Evolutionary conservation across 305 asterid species (phyloP), one percentile per base, ranked within the genome.

Genomic region (Monarda citriodora): DNA sequence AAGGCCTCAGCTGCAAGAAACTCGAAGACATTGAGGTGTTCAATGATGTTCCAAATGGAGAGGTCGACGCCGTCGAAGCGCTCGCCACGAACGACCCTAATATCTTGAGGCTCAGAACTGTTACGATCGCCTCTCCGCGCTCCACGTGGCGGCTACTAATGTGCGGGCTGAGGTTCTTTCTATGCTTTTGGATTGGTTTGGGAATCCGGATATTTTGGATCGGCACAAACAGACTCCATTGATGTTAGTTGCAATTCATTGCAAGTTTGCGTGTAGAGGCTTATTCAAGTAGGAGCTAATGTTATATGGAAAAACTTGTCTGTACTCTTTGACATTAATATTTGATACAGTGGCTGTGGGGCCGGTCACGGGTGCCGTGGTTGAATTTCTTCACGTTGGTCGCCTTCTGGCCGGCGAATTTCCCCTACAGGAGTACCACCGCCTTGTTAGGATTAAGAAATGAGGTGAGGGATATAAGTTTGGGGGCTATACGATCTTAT

Each of bases 151-250:
- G 36, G 95, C 97, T 51, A 78, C 87, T 45, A 78, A 80, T 66
- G 96, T 89, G 0, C 91, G 65, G 82, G 70, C 78, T 82, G 84
- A 85, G 89, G 97, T 91, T 62, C 85, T 91, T 2, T 78, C 83
- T 38, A 54, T 86, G 85, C 89, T 91, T 55, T 66, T 91, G 83
- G 84, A 86, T 75, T 83, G 86, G 63, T 77, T 73, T 41, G 79
- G 82, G 46, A 71, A 79, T 52, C 95, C 95, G 4, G 96, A 91
- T 75, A 64, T 84, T 15, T 64, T 86, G 71, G 83, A 88, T 81
- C 88, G 91, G 49, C 89, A 82, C 53, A 91, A 88, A 77, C 96
- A 91, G 96, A 86, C 98, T 40, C 96, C 98, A 75, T 76, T 88
- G 77, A 91, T 88, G 98, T 70, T 91, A 67, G 98, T 94, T 77